Evolutionary conservation across 495 filamentous ascomycete species (phyloP), one percentile per base, ranked within the genome.

Genomic region (Lineolata rhizophorae): DNA sequence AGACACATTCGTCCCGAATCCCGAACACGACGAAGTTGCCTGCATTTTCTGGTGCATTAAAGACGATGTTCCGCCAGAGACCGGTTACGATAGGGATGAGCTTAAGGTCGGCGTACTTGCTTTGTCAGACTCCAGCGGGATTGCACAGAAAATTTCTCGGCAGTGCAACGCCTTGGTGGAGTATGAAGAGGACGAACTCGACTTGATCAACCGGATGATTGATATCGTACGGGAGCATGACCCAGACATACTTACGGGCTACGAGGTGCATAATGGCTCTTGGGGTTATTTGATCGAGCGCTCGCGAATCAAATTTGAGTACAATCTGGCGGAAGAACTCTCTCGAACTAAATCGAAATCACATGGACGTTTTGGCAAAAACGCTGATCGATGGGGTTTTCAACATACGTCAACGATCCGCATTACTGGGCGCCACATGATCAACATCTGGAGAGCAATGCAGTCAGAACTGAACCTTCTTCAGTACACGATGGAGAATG

Each of bases 361-460:
- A 0, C 67, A 77, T 46, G 76, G 80, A 11, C 67, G 70, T 37
- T 80, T 81, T 43, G 82, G 82, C 13, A 85, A 77, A 45, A 79
- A 92, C 9, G 65, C 67, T 31, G 81, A 93, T 47, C 62, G 65
- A 41, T 97, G 87, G 85, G 87, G 83, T 0, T 90, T 84, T 58
- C 83, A 79, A 35, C 78, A 80, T 34, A 83, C 81, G 2, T 85
- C 81, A 3, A 78, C 76, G 2, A 76, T 95, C 41, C 67, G 65
- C 19, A 62, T 97, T 10, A 94, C 83, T 0, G 87, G 87, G 3
- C 69, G 87, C 38, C 87, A 97, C 46, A 76, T 87, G 58, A 82
- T 97, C 52, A 97, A 95, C 40, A 77, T 95, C 30, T 97, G 90
- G 87, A 67, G 87, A 32, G 83, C 85, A 0, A 94, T 97, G 83